A percentile compares a stretch with the other conserved stretches of the same genome.
phyloP scores from a whole-genome alignment of 495 filamentous ascomycete genomes.

The Aspergillus kassunensis region DNA sequence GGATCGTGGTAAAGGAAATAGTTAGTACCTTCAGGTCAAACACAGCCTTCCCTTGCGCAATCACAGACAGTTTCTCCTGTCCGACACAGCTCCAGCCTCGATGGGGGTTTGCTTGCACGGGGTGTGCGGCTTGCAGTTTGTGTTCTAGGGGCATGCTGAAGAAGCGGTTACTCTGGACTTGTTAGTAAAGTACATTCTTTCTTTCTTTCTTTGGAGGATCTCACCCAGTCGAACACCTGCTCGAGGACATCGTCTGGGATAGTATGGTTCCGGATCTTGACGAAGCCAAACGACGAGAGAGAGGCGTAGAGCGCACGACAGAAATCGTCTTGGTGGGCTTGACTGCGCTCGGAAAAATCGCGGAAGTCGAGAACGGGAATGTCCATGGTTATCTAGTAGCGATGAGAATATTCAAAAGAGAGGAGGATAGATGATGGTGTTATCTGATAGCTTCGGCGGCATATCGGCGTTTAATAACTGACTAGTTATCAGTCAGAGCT shows the following conservation, averaged over 20 bases:
- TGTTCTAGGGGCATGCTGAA: slow-evolving; percentile 38
- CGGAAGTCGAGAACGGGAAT: slow-evolving; percentile 4
- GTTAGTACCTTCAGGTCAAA: slow-evolving; percentile 26
- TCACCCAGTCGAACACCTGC: slow-evolving; percentile 24
- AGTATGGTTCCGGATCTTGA: slow-evolving; percentile 21
- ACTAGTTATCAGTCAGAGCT: not conserved
- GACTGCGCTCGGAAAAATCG: not conserved
- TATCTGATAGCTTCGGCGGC: not conserved
- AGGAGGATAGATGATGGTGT: not conserved
- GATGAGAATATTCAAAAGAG: not conserved
- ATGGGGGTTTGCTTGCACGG: slow-evolving; percentile 46
- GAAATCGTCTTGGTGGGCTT: slow-evolving; percentile 3
- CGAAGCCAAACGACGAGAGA: slow-evolving; percentile 4
- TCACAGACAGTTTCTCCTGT: slow-evolving; percentile 55
- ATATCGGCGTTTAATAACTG: not conserved
- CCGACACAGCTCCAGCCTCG: slow-evolving; percentile 50
- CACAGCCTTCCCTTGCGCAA: slow-evolving; percentile 24
- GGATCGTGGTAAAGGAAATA: not conserved
- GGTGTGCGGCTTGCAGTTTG: slow-evolving; percentile 53
- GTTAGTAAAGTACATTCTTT: not conserved
- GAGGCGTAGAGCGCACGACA: not conserved
- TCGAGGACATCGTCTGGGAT: slow-evolving; percentile 22
- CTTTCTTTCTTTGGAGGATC: no score
- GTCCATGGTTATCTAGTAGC: not conserved
- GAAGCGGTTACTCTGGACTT: slow-evolving; percentile 24